Evolutionary conservation across 768 basidiomycete genomes (phyloP).

Genomic region (Coprinellus micaceus): DNA sequence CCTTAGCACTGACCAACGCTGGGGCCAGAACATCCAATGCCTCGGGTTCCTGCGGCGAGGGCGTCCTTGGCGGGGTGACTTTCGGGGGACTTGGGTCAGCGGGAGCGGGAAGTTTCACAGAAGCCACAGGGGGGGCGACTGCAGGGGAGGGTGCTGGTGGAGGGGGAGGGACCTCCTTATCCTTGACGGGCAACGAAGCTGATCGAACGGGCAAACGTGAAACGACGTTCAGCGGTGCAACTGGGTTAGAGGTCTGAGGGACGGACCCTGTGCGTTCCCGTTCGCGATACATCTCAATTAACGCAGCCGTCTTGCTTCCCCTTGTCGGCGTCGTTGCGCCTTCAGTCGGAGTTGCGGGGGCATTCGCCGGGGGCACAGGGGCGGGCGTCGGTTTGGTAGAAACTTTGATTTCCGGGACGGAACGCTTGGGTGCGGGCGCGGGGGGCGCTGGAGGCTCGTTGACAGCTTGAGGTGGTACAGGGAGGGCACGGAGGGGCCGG

Average conservation of each 20-base stretch:
- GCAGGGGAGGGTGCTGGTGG: conserved; percentile 22
- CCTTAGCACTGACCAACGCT: too few relatives aligned
- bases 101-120: conserved; percentile 5
- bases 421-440: conserved; percentile 11
- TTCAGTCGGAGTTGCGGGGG: not conserved
- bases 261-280: conserved; percentile 47
- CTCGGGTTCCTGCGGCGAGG: conserved; percentile 1
- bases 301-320: conserved; percentile 59
- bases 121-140: conserved; percentile 23
- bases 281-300: conserved; percentile 87
- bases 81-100: not conserved
- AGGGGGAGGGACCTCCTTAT: conserved; percentile 7
- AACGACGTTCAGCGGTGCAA: conserved; percentile 30
- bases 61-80: too few relatives aligned
- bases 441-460: conserved; percentile 13
- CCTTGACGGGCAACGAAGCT: conserved; percentile 20
- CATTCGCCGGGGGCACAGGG: conserved; percentile 21
- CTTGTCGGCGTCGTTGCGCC: not conserved
- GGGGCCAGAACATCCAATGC: conserved; percentile 31
- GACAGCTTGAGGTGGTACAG: conserved; percentile 23
- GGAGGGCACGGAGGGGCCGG: conserved; percentile 20
- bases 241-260: conserved; percentile 21
- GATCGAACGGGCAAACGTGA: conserved; percentile 40
- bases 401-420: conserved; percentile 13
- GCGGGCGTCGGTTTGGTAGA: conserved; percentile 7